These are phyloP conservation scores for Calonectria pteridis DNA, from an alignment of 2,329 filamentous ascomycete species.

Conservation along the genomic window DNA sequence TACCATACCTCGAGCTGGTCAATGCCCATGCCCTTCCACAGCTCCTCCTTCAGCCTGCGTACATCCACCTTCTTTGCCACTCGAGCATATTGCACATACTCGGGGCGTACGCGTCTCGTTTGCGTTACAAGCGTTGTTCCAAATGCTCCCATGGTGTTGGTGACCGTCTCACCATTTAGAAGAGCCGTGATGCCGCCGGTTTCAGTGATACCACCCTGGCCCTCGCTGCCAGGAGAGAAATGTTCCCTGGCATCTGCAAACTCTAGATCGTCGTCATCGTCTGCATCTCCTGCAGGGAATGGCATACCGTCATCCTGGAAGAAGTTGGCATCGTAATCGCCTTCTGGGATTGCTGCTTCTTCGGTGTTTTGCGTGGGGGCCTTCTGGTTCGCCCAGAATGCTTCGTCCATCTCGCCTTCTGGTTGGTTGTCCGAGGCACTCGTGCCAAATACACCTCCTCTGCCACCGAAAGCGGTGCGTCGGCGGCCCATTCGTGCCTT, in stretches of 20 bases:
- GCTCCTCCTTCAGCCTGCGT: slow-evolving; percentile 75
- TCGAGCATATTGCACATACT: slow-evolving; percentile 78
- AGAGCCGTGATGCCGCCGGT: slow-evolving; percentile 63
- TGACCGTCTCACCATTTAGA: slow-evolving; percentile 63
- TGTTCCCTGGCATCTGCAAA: slow-evolving; percentile 87
- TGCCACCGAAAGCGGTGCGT: slow-evolving; percentile 64
- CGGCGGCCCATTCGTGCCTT: slow-evolving; percentile 84
- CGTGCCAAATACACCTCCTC: slow-evolving; percentile 56
- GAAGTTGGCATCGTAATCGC: slow-evolving; percentile 97
- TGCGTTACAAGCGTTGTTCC: slow-evolving; percentile 77
- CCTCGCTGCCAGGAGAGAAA: slow-evolving; percentile 75
- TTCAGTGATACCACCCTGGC: slow-evolving; percentile 60
- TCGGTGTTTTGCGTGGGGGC: slow-evolving; percentile 63
- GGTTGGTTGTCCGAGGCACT: slow-evolving; percentile 63
- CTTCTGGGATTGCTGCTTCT: slow-evolving; percentile 70
- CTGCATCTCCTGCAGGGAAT: slow-evolving; percentile 70
- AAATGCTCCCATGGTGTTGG: slow-evolving; percentile 64
- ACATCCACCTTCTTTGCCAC: slow-evolving; percentile 81
- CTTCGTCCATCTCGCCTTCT: slow-evolving; percentile 90
- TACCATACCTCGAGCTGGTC: slow-evolving; percentile 64
- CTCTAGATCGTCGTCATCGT: slow-evolving; percentile 75
- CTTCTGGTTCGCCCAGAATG: slow-evolving; percentile 89
- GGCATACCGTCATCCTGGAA: slow-evolving; percentile 90
- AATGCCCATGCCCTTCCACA: slow-evolving; percentile 76
- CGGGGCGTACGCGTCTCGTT: slow-evolving; percentile 71